Evolutionary conservation across 176 grass and related monocot species (phyloP).

Genomic region (Rhynchospora pubera): DNA sequence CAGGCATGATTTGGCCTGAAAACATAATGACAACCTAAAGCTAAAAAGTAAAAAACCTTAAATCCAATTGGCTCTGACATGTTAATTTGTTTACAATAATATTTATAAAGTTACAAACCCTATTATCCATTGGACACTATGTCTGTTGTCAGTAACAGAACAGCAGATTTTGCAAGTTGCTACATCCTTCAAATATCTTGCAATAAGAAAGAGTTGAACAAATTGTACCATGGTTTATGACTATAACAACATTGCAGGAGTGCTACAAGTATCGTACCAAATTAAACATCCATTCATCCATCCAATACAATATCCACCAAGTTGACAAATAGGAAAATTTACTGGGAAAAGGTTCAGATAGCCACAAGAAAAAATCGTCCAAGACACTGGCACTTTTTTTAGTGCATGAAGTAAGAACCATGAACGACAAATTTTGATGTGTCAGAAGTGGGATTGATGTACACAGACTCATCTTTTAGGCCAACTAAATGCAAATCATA

Average conservation of each 20-base stretch:
- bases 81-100: neutral
- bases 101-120: neutral
- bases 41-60: neutral
- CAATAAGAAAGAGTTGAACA: neutral
- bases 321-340: neutral
- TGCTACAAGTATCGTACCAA: neutral
- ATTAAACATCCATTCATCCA: neutral
- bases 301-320: neutral
- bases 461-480: no score
- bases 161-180: neutral
- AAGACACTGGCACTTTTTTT: no score
- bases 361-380: no score
- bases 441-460: no score
- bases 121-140: neutral
- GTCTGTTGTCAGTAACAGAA: neutral
- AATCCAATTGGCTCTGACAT: neutral
- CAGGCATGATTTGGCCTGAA: neutral
- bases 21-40: neutral
- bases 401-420: no score
- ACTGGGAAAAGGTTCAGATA: neutral
- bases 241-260: neutral
- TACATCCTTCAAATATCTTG: neutral
- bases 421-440: no score
- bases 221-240: neutral
- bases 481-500: no score